These are phyloP conservation scores for Herpetomonas tarakana DNA, from an alignment of 208 protist species.

Conservation along the genomic window DNA sequence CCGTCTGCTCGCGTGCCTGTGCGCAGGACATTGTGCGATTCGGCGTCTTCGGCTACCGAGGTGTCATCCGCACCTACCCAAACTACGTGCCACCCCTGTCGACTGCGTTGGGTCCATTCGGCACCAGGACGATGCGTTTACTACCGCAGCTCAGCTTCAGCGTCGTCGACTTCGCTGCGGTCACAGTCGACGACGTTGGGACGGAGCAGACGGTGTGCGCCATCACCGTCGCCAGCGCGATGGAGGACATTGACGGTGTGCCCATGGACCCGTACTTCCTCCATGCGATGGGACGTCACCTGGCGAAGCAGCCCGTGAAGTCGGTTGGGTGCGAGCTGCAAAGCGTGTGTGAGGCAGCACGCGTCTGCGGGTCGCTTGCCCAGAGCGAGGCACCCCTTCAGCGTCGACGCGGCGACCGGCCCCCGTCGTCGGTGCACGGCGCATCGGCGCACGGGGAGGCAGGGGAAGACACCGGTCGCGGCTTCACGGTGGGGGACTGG, in stretches of 20 bases:
- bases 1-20: slow-evolving; percentile 61
- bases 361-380: slow-evolving; percentile 62
- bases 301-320: slow-evolving; percentile 28
- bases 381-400: slow-evolving; percentile 42
- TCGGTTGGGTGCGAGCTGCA: slow-evolving; percentile 67
- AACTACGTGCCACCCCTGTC: slow-evolving; percentile 35
- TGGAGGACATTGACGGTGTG: slow-evolving; percentile 71
- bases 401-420: slow-evolving; percentile 11
- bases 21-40: slow-evolving; percentile 63
- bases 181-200: slow-evolving; percentile 32
- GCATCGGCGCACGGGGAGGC: too few species aligned
- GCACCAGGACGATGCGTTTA: neutral
- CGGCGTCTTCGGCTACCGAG: slow-evolving; percentile 67
- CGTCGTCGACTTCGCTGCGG: slow-evolving; percentile 52
- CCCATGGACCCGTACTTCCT: slow-evolving; percentile 86
- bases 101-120: neutral
- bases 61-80: slow-evolving; percentile 37
- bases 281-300: slow-evolving; percentile 61
- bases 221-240: slow-evolving; percentile 66
- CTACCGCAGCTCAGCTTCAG: slow-evolving; percentile 40
- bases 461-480: too few species aligned
- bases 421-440: neutral
- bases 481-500: slow-evolving; percentile 37
- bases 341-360: slow-evolving; percentile 58
- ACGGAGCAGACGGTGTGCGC: slow-evolving; percentile 78